These are phyloP conservation scores for Kentomonas sorsogonicus DNA, from an alignment of 208 protist genomes.

Conservation along the genomic window DNA sequence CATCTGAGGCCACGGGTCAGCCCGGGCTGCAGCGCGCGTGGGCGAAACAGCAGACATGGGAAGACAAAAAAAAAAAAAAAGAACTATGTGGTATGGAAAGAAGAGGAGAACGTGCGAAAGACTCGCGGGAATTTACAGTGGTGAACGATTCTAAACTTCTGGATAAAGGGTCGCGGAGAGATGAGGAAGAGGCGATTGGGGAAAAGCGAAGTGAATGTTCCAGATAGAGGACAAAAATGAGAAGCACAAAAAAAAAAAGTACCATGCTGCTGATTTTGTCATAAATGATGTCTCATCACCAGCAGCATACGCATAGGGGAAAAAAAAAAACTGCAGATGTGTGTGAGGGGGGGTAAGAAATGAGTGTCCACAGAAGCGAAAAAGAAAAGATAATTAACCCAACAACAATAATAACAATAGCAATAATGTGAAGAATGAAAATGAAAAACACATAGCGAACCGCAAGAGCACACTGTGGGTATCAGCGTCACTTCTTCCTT, in stretches of 20 bases:
- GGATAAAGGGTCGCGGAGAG: background rate
- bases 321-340: background rate
- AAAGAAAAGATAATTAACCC: conserved; percentile 12
- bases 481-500: too few relatives aligned
- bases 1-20: conserved; percentile 82
- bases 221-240: conserved; percentile 5
- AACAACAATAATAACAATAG: background rate
- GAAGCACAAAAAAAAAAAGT: conserved; percentile 12
- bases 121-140: too few relatives aligned
- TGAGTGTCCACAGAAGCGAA: background rate
- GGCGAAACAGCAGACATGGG: conserved; percentile 6
- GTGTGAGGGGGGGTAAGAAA: conserved; percentile 3
- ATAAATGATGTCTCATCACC: too few relatives aligned
- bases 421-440: too few relatives aligned
- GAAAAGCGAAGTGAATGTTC: background rate
- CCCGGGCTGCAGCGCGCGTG: conserved; percentile 17
- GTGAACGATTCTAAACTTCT: too few relatives aligned
- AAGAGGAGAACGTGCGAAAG: background rate
- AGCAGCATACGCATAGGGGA: background rate
- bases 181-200: background rate
- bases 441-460: too few relatives aligned
- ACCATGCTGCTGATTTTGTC: background rate
- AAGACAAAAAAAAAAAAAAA: too few relatives aligned
- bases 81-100: background rate
- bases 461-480: too few relatives aligned